phyloP scores from a whole-genome alignment of 2,329 filamentous ascomycete species.

The Sarocladium strictum region DNA sequence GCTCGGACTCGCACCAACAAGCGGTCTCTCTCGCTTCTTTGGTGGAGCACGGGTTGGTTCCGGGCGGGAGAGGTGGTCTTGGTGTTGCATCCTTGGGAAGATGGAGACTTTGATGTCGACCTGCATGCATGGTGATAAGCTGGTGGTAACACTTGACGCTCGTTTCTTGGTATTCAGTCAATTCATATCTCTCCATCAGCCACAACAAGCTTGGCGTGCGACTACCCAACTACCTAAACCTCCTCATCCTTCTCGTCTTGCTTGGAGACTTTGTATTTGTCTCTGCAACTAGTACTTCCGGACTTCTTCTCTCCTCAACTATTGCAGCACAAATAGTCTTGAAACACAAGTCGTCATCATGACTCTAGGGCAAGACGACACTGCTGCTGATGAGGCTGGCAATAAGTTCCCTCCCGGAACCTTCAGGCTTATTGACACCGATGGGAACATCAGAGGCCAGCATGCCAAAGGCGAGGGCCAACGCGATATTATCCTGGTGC shows the following conservation, averaged over 20 bases:
- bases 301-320: neutral
- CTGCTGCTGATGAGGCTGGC: neutral
- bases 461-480: slow-evolving; percentile 10
- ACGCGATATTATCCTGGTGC: slow-evolving; percentile 18
- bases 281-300: neutral
- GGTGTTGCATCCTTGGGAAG: no score
- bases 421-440: slow-evolving; percentile 11
- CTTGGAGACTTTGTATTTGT: neutral
- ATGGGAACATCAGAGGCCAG: slow-evolving; percentile 2
- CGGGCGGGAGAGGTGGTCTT: no score
- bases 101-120: neutral
- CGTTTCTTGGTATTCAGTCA: neutral
- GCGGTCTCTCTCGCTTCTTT: no score
- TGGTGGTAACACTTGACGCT: neutral
- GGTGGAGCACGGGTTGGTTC: no score
- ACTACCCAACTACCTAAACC: neutral
- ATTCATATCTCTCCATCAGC: neutral
- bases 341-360: neutral
- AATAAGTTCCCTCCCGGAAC: slow-evolving; percentile 9
- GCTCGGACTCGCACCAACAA: neutral
- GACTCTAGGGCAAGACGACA: neutral
- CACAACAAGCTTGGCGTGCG: neutral
- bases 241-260: neutral
- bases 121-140: neutral
- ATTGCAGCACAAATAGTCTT: neutral